Evolutionary conservation across 2,329 filamentous ascomycete species (phyloP).

Genomic region (Septoria linicola): DNA sequence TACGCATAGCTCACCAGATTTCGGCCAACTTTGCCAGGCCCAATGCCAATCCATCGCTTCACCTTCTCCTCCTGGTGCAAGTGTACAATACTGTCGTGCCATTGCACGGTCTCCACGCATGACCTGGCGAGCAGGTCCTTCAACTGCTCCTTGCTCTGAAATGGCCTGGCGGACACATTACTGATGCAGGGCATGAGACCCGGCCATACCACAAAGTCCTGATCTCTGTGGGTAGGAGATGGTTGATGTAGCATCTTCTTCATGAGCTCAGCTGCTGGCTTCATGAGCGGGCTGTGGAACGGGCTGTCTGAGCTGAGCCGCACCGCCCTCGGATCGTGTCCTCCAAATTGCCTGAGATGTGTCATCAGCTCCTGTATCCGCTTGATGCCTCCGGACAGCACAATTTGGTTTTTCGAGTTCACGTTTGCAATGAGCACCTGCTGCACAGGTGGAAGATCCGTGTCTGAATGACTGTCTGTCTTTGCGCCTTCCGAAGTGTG

Average conservation of each 20-base stretch:
- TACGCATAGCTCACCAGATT: conserved; percentile 82
- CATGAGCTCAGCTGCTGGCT: conserved; percentile 75
- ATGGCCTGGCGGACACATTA: conserved; percentile 81
- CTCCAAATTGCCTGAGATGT: conserved; percentile 83
- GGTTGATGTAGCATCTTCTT: conserved; percentile 59
- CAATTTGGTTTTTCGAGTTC: conserved; percentile 95
- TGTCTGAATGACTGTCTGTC: conserved; percentile 58
- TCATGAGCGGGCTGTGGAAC: conserved; percentile 91
- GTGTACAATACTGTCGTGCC: conserved; percentile 93
- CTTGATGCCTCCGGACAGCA: conserved; percentile 82
- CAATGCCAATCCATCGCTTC: conserved; percentile 84
- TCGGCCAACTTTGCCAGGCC: conserved; percentile 87
- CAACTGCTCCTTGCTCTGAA: conserved; percentile 69
- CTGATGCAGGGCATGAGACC: conserved; percentile 75
- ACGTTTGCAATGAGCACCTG: conserved; percentile 91
- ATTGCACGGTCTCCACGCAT: conserved; percentile 86
- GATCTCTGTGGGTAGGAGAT: conserved; percentile 55
- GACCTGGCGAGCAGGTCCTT: conserved; percentile 76
- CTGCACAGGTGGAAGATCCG: conserved; percentile 71
- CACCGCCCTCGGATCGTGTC: conserved; percentile 86
- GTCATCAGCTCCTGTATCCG: conserved; percentile 77
- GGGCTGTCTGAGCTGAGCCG: conserved; percentile 82
- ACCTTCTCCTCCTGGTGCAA: conserved; percentile 81
- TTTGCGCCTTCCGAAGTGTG: conserved; percentile 64
- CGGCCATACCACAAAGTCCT: conserved; percentile 73